Evolutionary conservation across 139 green algal genomes (phyloP).

Genomic region (Tetradesmus obliquus): DNA sequence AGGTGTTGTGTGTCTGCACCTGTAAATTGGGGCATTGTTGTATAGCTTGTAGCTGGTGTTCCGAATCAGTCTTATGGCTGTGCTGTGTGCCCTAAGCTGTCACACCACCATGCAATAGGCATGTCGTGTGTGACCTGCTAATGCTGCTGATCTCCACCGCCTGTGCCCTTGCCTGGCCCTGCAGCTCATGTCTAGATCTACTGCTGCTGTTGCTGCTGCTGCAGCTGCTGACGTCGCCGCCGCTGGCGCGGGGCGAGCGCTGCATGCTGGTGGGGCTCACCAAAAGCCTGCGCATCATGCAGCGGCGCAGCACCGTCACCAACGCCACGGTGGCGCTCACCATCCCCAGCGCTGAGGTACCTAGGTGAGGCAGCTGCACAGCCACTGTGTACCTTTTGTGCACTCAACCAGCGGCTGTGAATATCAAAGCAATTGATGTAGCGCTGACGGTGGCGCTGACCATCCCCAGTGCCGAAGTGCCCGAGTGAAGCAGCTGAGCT

Average conservation of each 20-base stretch:
- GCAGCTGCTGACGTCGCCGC: constrained; percentile 51
- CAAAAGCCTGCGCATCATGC: constrained; percentile 79
- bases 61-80: too few relatives aligned
- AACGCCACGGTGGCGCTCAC: constrained; percentile 71
- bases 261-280: constrained; percentile 80
- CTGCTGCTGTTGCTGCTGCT: not conserved
- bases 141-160: not conserved
- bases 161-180: not conserved
- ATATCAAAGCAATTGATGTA: too few relatives aligned
- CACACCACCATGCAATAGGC: too few relatives aligned
- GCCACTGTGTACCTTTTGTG: not conserved
- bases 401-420: not conserved
- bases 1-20: not conserved
- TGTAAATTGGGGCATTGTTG: too few relatives aligned
- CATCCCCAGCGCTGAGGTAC: constrained; percentile 77
- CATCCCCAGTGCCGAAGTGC: constrained; percentile 76
- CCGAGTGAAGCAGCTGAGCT: constrained; percentile 49
- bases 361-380: constrained; percentile 51
- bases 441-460: constrained; percentile 55
- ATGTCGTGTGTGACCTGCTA: too few relatives aligned
- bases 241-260: constrained; percentile 63
- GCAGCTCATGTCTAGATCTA: too few relatives aligned
- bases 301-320: constrained; percentile 78
- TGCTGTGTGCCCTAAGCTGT: too few relatives aligned
- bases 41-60: too few relatives aligned